Evolutionary conservation across 2,329 filamentous ascomycete species (phyloP).

Genomic region (Aspergillus neotritici): DNA sequence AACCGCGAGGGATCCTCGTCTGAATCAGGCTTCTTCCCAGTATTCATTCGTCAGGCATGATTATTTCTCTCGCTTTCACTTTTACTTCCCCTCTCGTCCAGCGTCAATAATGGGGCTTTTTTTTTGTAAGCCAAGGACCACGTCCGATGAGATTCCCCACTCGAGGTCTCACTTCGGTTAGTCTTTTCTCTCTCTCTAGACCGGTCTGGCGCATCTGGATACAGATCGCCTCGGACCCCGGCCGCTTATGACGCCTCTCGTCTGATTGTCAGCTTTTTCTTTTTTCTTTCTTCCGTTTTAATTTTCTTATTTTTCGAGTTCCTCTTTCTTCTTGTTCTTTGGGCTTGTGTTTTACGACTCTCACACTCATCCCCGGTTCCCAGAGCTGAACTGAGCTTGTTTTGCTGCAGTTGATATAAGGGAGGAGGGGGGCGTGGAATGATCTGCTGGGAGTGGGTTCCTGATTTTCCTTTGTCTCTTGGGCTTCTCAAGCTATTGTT

Average conservation of each 20-base stretch:
- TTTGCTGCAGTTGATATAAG: not conserved
- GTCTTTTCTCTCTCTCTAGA: constrained; percentile 7
- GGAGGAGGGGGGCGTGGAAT: too few species aligned
- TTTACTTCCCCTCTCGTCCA: too few species aligned
- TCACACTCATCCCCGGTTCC: too few species aligned
- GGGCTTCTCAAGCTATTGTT: too few species aligned
- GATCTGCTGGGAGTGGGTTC: too few species aligned
- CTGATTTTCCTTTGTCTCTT: too few species aligned
- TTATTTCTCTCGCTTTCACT: too few species aligned
- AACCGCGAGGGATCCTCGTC: too few species aligned
- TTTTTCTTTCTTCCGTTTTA: not conserved
- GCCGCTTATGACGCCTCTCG: constrained; percentile 1
- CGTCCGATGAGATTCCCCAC: constrained; percentile 5
- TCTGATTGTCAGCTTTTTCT: not conserved
- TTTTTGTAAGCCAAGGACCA: constrained; percentile 7
- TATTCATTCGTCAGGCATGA: too few species aligned
- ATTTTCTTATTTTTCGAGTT: not conserved
- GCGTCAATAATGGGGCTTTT: not conserved
- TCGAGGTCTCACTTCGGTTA: constrained; percentile 8
- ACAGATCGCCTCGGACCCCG: constrained; percentile 9
- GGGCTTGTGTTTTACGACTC: too few species aligned
- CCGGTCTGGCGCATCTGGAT: constrained; percentile 12
- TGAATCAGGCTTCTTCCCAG: too few species aligned
- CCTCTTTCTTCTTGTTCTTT: constrained; percentile 2
- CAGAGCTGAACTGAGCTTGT: not conserved